Evolutionary conservation across 1,284 basidiomycete genomes (phyloP).

Genomic region (Hemileia vastatrix): DNA sequence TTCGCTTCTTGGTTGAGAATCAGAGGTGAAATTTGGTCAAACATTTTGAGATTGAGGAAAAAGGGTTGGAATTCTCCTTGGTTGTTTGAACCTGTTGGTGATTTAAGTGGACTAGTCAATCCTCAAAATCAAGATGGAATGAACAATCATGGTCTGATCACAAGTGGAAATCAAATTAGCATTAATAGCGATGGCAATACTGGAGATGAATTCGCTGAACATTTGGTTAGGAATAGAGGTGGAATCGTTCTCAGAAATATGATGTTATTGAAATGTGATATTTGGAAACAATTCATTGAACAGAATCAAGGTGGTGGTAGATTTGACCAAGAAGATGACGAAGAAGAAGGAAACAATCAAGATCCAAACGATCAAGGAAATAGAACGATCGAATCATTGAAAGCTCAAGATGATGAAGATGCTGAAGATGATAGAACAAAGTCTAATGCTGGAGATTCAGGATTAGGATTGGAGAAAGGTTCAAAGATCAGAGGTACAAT

Average conservation of each 20-base stretch:
- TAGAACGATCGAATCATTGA: neutral
- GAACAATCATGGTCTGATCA: neutral
- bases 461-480: too few species aligned
- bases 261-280: constrained; percentile 40
- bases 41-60: constrained; percentile 78
- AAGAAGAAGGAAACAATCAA: neutral
- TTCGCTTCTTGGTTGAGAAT: too few species aligned
- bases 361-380: neutral
- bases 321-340: neutral
- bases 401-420: constrained; percentile 3
- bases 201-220: constrained; percentile 42
- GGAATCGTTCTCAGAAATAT: constrained; percentile 40
- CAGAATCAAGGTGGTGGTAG: neutral
- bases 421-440: constrained; percentile 5
- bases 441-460: too few species aligned
- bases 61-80: constrained; percentile 33
- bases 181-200: constrained; percentile 1
- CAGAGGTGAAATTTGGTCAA: constrained; percentile 55
- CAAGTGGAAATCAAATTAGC: neutral
- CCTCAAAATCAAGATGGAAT: neutral
- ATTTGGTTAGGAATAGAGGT: constrained; percentile 39
- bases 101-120: constrained; percentile 27
- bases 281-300: constrained; percentile 39
- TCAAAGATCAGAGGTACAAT: constrained; percentile 76
- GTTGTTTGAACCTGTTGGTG: constrained; percentile 42